phyloP scores from a whole-genome alignment of 805 yeast genomes.

The Candida caryicola region DNA sequence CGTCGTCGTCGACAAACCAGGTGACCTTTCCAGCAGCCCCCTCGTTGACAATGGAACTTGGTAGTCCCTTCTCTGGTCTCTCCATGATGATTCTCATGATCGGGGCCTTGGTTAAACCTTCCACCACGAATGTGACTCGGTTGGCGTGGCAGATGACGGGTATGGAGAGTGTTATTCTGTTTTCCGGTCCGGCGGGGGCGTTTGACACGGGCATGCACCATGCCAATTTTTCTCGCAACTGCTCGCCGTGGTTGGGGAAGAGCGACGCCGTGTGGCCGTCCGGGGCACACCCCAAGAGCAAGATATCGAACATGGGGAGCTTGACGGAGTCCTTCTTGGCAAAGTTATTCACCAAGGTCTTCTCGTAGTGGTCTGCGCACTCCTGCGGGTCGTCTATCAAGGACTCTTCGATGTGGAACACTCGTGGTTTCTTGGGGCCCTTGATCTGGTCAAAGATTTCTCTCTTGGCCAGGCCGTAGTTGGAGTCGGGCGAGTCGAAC shows the following conservation, averaged over 20 bases:
- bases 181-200: constrained; percentile 85
- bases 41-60: constrained; percentile 90
- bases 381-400: constrained; percentile 80
- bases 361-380: constrained; percentile 92
- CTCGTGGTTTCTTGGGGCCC: constrained; percentile 56
- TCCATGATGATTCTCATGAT: constrained; percentile 89
- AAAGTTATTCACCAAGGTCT: constrained; percentile 78
- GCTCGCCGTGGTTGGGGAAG: constrained; percentile 84
- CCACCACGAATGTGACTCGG: constrained; percentile 91
- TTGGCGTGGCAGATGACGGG: constrained; percentile 95
- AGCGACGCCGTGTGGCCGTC: constrained; percentile 98
- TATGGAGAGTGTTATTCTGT: constrained; percentile 84
- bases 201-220: constrained; percentile 94
- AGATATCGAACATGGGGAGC: constrained; percentile 88
- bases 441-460: constrained; percentile 72
- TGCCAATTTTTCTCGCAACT: constrained; percentile 83
- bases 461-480: constrained; percentile 85
- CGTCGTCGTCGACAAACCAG: constrained; percentile 97
- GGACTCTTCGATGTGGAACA: constrained; percentile 79
- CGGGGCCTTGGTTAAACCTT: constrained; percentile 94
- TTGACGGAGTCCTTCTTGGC: constrained; percentile 96
- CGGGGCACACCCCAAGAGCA: constrained; percentile 95
- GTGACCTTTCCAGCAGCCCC: constrained; percentile 95
- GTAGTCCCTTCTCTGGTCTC: constrained; percentile 94
- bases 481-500: constrained; percentile 75